Percentiles rank a stretch among this genome's conserved stretches.
These are phyloP conservation scores for Myrica gale DNA, from an alignment of 306 rosid species.

Conservation along the genomic window DNA sequence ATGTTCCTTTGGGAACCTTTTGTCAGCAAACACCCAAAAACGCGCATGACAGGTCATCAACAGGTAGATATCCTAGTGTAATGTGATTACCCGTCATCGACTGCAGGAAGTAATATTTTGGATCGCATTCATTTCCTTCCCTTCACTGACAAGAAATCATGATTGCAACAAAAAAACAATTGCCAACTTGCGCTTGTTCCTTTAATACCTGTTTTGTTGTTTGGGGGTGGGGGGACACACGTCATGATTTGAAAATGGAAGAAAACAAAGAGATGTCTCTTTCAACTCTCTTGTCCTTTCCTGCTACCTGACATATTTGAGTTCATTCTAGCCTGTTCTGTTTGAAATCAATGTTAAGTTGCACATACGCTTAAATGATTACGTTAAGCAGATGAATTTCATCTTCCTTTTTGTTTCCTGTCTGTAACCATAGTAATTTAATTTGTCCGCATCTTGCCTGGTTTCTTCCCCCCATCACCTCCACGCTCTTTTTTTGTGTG, in stretches of 20 bases:
- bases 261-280: background rate
- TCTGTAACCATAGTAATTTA: background rate
- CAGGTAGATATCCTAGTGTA: conserved; percentile 49
- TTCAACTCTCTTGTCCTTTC: background rate
- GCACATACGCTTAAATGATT: background rate
- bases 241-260: background rate
- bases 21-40: conserved; percentile 79
- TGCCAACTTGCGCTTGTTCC: no score
- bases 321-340: background rate
- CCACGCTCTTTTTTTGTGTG: no score
- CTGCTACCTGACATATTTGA: background rate
- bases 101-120: background rate
- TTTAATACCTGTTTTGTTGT: no score
- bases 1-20: conserved; percentile 98
- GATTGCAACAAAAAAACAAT: no score
- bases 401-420: background rate
- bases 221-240: no score
- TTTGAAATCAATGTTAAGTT: background rate
- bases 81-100: background rate
- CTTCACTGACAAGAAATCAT: no score
- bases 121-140: no score
- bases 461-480: background rate
- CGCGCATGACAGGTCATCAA: conserved; percentile 95
- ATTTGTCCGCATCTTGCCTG: background rate
- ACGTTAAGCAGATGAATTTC: background rate